Evolutionary conservation across 2,329 filamentous ascomycete genomes (phyloP).

Genomic region (Paecilomyces fulvus): DNA sequence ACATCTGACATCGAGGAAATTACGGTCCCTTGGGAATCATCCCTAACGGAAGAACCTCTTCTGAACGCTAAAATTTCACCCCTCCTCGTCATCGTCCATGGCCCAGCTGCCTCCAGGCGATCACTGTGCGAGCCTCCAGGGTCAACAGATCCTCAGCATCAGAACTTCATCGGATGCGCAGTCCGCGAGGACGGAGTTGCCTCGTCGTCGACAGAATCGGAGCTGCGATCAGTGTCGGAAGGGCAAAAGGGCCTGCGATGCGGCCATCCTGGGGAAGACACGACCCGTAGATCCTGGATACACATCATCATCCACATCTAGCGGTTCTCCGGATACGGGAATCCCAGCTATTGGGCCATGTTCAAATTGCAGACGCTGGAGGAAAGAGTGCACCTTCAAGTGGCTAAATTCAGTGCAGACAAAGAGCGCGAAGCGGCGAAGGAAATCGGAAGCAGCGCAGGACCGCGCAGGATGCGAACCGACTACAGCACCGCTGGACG

Average conservation of each 20-base stretch:
- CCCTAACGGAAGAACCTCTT: background rate
- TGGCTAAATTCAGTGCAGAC: slow-evolving; percentile 28
- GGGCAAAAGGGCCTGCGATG: slow-evolving; percentile 39
- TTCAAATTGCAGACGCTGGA: slow-evolving; percentile 37
- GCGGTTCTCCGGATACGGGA: background rate
- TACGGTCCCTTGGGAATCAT: background rate
- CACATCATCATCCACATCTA: background rate
- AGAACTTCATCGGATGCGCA: background rate
- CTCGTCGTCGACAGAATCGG: slow-evolving; percentile 31
- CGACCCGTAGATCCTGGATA: background rate
- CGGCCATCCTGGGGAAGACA: slow-evolving; percentile 16
- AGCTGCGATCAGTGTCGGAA: slow-evolving; percentile 41
- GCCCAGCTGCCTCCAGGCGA: background rate
- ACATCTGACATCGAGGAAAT: background rate
- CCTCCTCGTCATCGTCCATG: background rate
- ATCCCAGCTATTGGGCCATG: slow-evolving; percentile 17
- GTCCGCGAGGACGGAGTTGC: background rate
- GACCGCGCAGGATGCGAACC: background rate
- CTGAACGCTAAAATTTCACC: background rate
- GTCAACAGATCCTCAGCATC: background rate
- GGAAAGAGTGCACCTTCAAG: slow-evolving; percentile 38
- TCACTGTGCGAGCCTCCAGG: background rate
- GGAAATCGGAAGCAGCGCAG: background rate
- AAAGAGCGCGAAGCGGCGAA: slow-evolving; percentile 8
- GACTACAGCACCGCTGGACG: background rate